A percentile compares a stretch with the other conserved stretches of the same genome.
phyloP scores from a whole-genome alignment of 116 monocot genomes.

The Dioscorea cayenensis region DNA sequence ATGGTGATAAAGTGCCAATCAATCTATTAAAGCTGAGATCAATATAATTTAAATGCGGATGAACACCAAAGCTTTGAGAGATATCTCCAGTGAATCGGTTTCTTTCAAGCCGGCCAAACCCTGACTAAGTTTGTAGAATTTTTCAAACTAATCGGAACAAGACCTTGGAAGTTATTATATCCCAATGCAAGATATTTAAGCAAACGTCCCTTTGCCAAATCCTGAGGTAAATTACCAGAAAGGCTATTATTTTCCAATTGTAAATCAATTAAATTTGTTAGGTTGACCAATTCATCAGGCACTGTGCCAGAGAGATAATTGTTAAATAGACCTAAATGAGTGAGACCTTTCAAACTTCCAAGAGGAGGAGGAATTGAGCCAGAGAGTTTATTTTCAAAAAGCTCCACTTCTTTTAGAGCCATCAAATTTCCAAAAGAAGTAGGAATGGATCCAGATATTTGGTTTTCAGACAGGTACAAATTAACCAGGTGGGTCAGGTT shows the following conservation, averaged over 20 bases:
- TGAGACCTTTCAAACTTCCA: neutral
- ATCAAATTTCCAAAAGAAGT: neutral
- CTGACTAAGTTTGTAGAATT: conserved; percentile 14
- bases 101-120: conserved; percentile 9
- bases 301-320: conserved; percentile 12
- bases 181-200: neutral
- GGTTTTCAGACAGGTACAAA: too few species aligned
- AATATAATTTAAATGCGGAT: conserved; percentile 12
- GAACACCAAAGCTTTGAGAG: conserved; percentile 25
- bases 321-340: neutral
- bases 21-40: conserved; percentile 25
- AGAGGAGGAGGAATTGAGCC: conserved; percentile 17
- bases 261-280: neutral
- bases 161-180: conserved; percentile 11
- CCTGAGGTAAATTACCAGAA: conserved; percentile 9
- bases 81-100: conserved; percentile 23
- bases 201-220: conserved; percentile 4
- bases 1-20: conserved; percentile 11
- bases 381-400: neutral
- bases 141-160: conserved; percentile 12
- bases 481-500: too few species aligned
- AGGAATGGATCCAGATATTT: too few species aligned
- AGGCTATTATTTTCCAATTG: conserved; percentile 11
- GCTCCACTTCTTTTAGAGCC: neutral
- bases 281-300: conserved; percentile 2